Evolutionary conservation across 768 basidiomycete genomes (phyloP).

Genomic region (Agaricus sinodeliciosus): DNA sequence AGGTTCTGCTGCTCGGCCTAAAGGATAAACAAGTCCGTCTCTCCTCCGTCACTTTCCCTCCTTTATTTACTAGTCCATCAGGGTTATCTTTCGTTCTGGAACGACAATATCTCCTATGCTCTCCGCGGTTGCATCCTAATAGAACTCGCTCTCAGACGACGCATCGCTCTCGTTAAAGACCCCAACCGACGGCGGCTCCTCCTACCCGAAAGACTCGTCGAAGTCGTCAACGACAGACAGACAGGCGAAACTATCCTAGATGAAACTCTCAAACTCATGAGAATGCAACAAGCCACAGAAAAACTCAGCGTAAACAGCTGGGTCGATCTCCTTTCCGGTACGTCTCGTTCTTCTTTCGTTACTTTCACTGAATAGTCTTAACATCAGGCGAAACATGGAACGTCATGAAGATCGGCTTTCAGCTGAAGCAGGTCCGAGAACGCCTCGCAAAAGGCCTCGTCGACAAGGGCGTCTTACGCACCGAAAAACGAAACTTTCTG

Average conservation of each 20-base stretch:
- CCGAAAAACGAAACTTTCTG: constrained; percentile 97
- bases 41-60: neutral
- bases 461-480: constrained; percentile 98
- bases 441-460: constrained; percentile 95
- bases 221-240: constrained; percentile 86
- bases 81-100: constrained; percentile 98
- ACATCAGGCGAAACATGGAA: constrained; percentile 95
- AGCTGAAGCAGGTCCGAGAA: constrained; percentile 97
- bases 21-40: constrained; percentile 88
- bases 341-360: constrained; percentile 21
- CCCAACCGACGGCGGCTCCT: constrained; percentile 67
- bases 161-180: constrained; percentile 89
- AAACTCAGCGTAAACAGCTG: constrained; percentile 82
- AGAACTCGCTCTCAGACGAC: constrained; percentile 89
- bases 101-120: constrained; percentile 99
- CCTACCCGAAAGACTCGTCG: constrained; percentile 77
- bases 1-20: constrained; percentile 86
- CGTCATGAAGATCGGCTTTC: constrained; percentile 99
- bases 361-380: neutral
- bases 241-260: constrained; percentile 97
- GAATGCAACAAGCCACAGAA: constrained; percentile 65
- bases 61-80: constrained; percentile 11
- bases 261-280: constrained; percentile 96
- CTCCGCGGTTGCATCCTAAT: constrained; percentile 97
- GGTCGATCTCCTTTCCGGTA: constrained; percentile 93